phyloP scores from a whole-genome alignment of 768 basidiomycete genomes.

The Kwoniella newhampshirensis region DNA sequence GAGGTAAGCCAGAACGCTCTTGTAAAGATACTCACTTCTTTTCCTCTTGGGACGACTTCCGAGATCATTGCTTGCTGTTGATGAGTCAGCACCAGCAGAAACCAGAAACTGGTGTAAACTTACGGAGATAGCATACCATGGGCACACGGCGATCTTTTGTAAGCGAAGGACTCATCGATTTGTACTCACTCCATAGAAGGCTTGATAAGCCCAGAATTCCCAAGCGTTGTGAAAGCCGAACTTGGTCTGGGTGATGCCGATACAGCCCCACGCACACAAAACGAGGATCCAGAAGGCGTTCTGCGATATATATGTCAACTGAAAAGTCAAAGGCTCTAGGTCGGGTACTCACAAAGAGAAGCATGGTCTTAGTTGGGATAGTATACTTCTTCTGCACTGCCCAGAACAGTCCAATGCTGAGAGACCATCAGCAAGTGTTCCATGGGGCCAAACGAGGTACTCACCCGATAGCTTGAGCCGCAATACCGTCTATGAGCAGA shows the following conservation, averaged over 20 bases:
- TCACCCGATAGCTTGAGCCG: constrained; percentile 41
- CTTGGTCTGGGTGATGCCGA: constrained; percentile 70
- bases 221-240: constrained; percentile 81
- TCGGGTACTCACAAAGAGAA: constrained; percentile 35
- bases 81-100: constrained; percentile 8
- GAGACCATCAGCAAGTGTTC: not conserved
- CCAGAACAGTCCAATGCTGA: constrained; percentile 48
- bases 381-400: constrained; percentile 38
- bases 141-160: constrained; percentile 64
- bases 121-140: constrained; percentile 76
- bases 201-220: constrained; percentile 69
- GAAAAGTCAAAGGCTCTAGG: not conserved
- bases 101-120: constrained; percentile 51
- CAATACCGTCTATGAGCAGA: constrained; percentile 48
- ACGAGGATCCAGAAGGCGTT: constrained; percentile 48
- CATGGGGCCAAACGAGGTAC: not conserved
- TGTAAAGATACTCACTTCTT: constrained; percentile 57
- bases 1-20: not conserved
- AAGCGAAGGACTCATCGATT: not conserved
- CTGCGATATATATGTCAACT: constrained; percentile 44
- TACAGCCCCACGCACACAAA: constrained; percentile 64
- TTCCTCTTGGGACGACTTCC: constrained; percentile 80
- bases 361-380: constrained; percentile 43
- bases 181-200: constrained; percentile 21
- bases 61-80: constrained; percentile 51